Percentiles rank a stretch among this genome's conserved stretches.
These are phyloP conservation scores for Ehretia macrophylla DNA, from an alignment of 257 asterid genomes.

Conservation along the genomic window DNA sequence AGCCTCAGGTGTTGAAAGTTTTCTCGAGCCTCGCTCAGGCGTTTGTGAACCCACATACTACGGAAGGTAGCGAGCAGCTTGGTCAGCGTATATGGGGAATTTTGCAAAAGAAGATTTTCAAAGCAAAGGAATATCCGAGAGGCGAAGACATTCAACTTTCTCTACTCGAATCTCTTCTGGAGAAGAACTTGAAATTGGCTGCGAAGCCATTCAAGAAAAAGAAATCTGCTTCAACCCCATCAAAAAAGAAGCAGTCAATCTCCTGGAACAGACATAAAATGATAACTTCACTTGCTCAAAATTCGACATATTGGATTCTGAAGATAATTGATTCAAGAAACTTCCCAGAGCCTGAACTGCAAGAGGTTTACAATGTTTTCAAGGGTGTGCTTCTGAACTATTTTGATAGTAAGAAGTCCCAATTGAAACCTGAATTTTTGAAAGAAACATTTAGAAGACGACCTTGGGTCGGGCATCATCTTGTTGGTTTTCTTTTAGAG, in stretches of 20 bases:
- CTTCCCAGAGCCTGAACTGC: slow-evolving; percentile 51
- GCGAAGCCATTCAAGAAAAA: slow-evolving; percentile 87
- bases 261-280: slow-evolving; percentile 65
- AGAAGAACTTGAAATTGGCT: slow-evolving; percentile 75
- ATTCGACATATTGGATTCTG: slow-evolving; percentile 78
- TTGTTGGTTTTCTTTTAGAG: slow-evolving; percentile 72
- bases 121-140: slow-evolving; percentile 83
- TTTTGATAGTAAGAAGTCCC: slow-evolving; percentile 83
- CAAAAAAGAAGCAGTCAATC: slow-evolving; percentile 78
- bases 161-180: slow-evolving; percentile 65
- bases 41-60: slow-evolving; percentile 65
- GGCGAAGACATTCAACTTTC: slow-evolving; percentile 63
- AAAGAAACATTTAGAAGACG: slow-evolving; percentile 67
- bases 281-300: slow-evolving; percentile 77
- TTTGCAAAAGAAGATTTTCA: slow-evolving; percentile 81
- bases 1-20: slow-evolving; percentile 67
- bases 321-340: slow-evolving; percentile 69
- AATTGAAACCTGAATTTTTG: slow-evolving; percentile 71
- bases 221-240: slow-evolving; percentile 53
- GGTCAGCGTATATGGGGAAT: slow-evolving; percentile 95
- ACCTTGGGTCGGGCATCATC: slow-evolving; percentile 68
- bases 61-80: slow-evolving; percentile 96
- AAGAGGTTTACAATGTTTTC: slow-evolving; percentile 48
- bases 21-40: slow-evolving; percentile 84
- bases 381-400: slow-evolving; percentile 47